phyloP scores from a whole-genome alignment of 257 asterid species.

The Leptodermis oblonga region DNA sequence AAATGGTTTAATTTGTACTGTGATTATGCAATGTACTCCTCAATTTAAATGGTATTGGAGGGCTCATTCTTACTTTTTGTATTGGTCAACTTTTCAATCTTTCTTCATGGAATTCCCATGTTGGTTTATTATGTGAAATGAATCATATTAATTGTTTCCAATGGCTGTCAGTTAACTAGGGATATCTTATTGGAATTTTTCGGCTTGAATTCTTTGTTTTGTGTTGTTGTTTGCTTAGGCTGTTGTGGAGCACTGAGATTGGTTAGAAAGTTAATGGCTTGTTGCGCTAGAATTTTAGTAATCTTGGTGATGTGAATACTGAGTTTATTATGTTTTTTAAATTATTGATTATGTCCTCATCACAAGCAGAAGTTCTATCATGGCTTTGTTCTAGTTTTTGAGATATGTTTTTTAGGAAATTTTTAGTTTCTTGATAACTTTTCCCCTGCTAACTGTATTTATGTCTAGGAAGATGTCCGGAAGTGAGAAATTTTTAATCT shows the following conservation, averaged over 20 bases:
- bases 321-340: neutral
- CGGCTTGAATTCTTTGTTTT: neutral
- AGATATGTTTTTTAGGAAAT: neutral
- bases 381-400: neutral
- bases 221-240: neutral
- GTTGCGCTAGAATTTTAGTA: too few species aligned
- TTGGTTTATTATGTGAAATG: too few species aligned
- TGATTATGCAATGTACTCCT: neutral
- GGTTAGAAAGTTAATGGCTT: neutral
- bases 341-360: neutral
- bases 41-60: neutral
- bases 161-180: neutral
- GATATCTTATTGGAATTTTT: neutral
- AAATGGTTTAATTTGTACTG: neutral
- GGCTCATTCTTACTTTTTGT: neutral
- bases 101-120: neutral
- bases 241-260: neutral
- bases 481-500: neutral
- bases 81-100: neutral
- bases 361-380: neutral
- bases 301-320: neutral
- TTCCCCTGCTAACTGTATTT: too few species aligned
- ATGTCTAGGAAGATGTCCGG: neutral
- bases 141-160: neutral
- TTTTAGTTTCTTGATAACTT: too few species aligned